Evolutionary conservation across 768 basidiomycete genomes (phyloP), one percentile per base, ranked within the genome.

Genomic region (Cyclocybe cylindracea): DNA sequence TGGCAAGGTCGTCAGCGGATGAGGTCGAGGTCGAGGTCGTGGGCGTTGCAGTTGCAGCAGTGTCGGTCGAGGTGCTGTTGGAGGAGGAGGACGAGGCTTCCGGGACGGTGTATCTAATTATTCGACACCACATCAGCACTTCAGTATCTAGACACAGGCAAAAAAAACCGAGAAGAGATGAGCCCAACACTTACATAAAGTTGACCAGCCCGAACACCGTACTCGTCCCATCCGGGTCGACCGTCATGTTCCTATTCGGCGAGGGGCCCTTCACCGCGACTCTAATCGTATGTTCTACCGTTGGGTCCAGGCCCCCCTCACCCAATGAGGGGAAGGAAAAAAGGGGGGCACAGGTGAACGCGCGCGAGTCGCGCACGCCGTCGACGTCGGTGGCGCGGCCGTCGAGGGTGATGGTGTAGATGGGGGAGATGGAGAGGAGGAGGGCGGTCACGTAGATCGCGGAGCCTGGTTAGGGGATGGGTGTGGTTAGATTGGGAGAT

Each of bases 371-470:
- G 8, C 49, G 32, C 5, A 46, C 49, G 9, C 49, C 54, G 18
- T 55, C 49, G n/a, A 51, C 46, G 16, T 55, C 54, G 14, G 34
- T 47, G n/a, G 54, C 11, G 6, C 42, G 40, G 3, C 50, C 54
- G 45, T 55, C 54, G 44, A 55, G 54, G 9, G 39, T 51, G 35
- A 55, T 50, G 16, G 54, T 55, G 36, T 45, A 55, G 14, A 55
- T 24, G 16, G 54, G 54, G 14, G 54, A 55, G 19, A 48, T 40
- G 11, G 32, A 34, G 19, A 42, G 16, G 19, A 55, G 45, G 10
- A 42, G 37, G 4, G 47, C 45, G 9, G 49, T 55, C 10, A 55
- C 38, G 32, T 46, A 55, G 7, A 55, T 55, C 10, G 45, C 54
- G 24, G 44, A 51, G 8, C 54, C 54, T 55, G 10, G n/a, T 11